phyloP scores from a whole-genome alignment of 2,329 filamentous ascomycete genomes.

The Arthroderma uncinatum region DNA sequence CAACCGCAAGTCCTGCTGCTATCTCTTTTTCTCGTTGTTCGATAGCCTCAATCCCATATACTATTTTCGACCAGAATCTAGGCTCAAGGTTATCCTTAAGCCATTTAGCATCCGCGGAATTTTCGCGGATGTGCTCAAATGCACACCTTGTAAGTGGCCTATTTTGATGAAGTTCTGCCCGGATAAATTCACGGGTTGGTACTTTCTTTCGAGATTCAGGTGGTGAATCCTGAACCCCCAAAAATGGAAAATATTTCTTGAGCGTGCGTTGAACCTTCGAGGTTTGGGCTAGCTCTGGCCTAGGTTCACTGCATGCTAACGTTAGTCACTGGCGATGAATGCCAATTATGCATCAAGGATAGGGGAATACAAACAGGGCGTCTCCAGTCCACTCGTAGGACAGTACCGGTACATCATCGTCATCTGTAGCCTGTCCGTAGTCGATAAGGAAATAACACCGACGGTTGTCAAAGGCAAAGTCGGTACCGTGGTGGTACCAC shows the following conservation, averaged over 20 bases:
- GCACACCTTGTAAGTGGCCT: neutral
- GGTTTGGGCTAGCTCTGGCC: neutral
- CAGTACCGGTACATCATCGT: neutral
- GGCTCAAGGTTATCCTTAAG: neutral
- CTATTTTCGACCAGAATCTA: neutral
- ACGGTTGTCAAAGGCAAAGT: neutral
- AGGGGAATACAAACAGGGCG: neutral
- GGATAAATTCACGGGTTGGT: neutral
- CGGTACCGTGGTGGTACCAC: neutral
- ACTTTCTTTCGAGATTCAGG: neutral
- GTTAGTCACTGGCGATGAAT: neutral
- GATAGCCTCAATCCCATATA: neutral
- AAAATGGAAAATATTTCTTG: neutral
- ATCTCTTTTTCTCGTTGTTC: neutral
- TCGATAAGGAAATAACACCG: neutral
- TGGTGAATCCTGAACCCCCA: no score
- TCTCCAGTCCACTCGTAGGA: neutral
- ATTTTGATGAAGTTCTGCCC: neutral
- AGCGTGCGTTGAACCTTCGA: neutral
- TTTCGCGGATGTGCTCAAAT: neutral
- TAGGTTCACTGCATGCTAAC: neutral
- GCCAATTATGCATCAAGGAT: neutral
- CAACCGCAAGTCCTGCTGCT: no score
- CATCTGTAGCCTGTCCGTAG: neutral
- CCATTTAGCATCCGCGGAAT: neutral